These are phyloP conservation scores for Chrysopogon serrulatus DNA, from an alignment of 176 grass and related monocot genomes.

Conservation along the genomic window DNA sequence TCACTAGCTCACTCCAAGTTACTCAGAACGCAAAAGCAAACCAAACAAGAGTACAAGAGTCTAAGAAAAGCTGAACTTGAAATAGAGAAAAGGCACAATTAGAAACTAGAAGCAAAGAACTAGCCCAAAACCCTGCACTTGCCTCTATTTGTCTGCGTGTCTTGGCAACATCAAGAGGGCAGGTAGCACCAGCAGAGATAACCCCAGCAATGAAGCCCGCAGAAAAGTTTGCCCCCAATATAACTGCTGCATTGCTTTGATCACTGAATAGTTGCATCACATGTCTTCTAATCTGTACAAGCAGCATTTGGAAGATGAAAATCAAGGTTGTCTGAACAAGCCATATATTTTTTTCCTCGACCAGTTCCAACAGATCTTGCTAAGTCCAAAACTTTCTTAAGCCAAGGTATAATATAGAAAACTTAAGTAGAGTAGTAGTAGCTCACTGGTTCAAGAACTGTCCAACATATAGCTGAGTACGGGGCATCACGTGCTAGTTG, in stretches of 20 bases:
- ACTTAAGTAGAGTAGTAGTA: conserved; percentile 19
- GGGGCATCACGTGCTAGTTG: conserved; percentile 92
- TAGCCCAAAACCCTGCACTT: neutral
- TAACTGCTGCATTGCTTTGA: conserved; percentile 43
- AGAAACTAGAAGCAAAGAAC: neutral
- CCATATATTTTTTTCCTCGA: neutral
- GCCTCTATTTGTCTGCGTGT: conserved; percentile 92
- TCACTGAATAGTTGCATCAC: conserved; percentile 49
- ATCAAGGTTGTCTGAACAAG: neutral
- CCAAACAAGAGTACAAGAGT: neutral
- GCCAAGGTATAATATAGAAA: conserved; percentile 17
- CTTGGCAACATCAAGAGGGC: conserved; percentile 94
- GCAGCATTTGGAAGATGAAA: neutral
- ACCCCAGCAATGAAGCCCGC: conserved; percentile 79
- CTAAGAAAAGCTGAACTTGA: neutral
- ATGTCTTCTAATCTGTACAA: conserved; percentile 59
- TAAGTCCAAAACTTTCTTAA: neutral
- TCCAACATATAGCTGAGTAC: conserved; percentile 92
- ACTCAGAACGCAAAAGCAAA: neutral
- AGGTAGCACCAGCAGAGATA: conserved; percentile 72
- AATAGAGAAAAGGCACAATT: too few relatives aligned
- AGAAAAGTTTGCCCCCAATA: conserved; percentile 72
- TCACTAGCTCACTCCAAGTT: neutral
- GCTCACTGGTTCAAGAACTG: conserved; percentile 84
- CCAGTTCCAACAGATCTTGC: neutral